phyloP scores from a whole-genome alignment of 2,329 filamentous ascomycete genomes.

The Neoascochyta sp. region DNA sequence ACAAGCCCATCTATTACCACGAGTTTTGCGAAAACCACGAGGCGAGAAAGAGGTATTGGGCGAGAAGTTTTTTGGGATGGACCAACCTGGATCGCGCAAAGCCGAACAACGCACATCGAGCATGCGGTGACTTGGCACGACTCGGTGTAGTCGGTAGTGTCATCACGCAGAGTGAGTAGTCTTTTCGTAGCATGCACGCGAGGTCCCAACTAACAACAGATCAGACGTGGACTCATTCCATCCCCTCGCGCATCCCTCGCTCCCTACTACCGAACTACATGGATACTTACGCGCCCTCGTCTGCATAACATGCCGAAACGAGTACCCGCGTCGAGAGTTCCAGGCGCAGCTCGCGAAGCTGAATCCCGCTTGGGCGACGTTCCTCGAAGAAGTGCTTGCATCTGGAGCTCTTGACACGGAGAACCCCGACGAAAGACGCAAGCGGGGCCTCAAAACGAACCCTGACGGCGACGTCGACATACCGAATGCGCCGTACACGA shows the following conservation, averaged over 20 bases:
- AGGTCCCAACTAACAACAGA: conserved; percentile 2
- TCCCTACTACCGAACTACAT: conserved; percentile 81
- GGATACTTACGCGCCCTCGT: conserved; percentile 80
- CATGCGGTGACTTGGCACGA: conserved; percentile 66
- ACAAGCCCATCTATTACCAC: conserved; percentile 87
- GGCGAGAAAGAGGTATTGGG: conserved; percentile 91
- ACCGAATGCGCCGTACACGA: conserved; percentile 79
- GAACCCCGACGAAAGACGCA: conserved; percentile 64
- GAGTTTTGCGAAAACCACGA: conserved; percentile 83
- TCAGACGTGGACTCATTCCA: conserved; percentile 91
- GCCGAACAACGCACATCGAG: conserved; percentile 76
- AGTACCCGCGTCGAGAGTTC: conserved; percentile 68
- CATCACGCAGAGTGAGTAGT: conserved; percentile 74
- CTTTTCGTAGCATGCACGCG: background rate
- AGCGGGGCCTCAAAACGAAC: conserved; percentile 74
- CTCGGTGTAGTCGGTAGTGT: conserved; percentile 72
- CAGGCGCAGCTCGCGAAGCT: conserved; percentile 71
- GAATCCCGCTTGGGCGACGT: conserved; percentile 81
- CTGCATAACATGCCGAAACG: conserved; percentile 72
- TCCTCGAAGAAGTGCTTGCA: conserved; percentile 67
- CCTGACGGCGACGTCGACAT: conserved; percentile 94
- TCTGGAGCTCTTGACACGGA: conserved; percentile 75
- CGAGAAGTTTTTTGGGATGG: conserved; percentile 90
- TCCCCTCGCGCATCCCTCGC: conserved; percentile 65
- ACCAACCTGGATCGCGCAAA: conserved; percentile 71